These are phyloP conservation scores for Syzygium oleosum DNA, from an alignment of 345 rosid genomes.

Conservation along the genomic window DNA sequence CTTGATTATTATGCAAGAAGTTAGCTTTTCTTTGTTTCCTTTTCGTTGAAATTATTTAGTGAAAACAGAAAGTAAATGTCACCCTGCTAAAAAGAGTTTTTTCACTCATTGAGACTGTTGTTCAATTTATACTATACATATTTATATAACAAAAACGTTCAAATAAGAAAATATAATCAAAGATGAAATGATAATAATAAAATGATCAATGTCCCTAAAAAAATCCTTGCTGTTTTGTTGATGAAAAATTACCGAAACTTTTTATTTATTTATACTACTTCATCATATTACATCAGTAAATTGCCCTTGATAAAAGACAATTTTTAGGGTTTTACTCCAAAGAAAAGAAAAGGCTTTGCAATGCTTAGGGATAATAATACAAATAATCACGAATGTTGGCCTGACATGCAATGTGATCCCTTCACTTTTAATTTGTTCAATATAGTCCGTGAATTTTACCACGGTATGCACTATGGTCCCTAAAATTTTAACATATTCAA, in stretches of 20 bases:
- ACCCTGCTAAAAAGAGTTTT: neutral
- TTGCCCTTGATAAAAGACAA: neutral
- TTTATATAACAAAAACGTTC: neutral
- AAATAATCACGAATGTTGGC: neutral
- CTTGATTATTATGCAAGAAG: neutral
- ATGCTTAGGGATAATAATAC: no score
- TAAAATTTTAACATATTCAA: no score
- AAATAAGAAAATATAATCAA: neutral
- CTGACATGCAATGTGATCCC: neutral
- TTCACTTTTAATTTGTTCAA: no score
- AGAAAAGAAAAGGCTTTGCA: neutral
- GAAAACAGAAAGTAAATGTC: neutral
- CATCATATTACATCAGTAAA: neutral
- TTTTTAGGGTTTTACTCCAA: neutral
- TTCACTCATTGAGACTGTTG: neutral
- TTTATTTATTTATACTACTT: neutral
- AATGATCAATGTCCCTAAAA: neutral
- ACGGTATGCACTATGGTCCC: accelerated
- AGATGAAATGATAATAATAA: neutral
- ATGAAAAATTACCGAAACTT: neutral
- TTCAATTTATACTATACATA: neutral
- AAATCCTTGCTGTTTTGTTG: neutral
- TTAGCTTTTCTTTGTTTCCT: neutral
- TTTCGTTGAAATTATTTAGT: neutral
- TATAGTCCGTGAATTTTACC: no score